Evolutionary conservation across 768 basidiomycete species (phyloP), one percentile per base, ranked within the genome.

Genomic region (Termitomyces sp.): DNA sequence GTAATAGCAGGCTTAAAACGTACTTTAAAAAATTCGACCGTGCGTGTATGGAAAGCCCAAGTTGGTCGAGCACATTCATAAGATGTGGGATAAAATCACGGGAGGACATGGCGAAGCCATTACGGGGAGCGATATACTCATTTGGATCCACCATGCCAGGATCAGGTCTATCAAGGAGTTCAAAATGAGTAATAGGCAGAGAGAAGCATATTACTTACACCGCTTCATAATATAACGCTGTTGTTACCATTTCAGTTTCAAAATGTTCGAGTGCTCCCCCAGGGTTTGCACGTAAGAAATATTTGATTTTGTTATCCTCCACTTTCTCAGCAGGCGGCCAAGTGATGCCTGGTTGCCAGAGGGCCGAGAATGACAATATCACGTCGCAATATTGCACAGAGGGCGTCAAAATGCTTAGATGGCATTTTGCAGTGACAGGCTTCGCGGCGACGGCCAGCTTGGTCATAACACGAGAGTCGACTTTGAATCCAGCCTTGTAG

Each of bases 231-330:
- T 92, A 94, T 49, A 94, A 64, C 10, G 89, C 81, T 10, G 90
- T 92, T 0, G 88, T 76, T 20, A 87, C 88, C 73, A 86, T 85
- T 68, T 88, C 84, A 56, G 84, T 88, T 63, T 90, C 88, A 59
- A 92, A 93, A 67, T 94, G 91, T 64, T 94, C 91, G 45, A 94
- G 70, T 0, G 88, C 90, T 60, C 91, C 91, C 36, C 89, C 90
- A 41, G 91, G 91, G 67, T 91, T 86, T 10, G 88, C 88, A 36
- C 90, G 81, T 55, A 92, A 61, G 69, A 91, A 92, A 64, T 88
- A 92, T 64, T 93, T 92, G 71, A 88, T 77, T 66, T 86, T 91
- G 59, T 84, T 80, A 16, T 87, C 83, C 3, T 74, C 79, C 5
- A 88, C 66, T 32, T 73, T 72, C 68, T 93, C 89, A 1, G 87